Percentiles rank a stretch among this genome's conserved stretches.
phyloP scores from a whole-genome alignment of 139 green algal species.

The Chlorella sp. region DNA sequence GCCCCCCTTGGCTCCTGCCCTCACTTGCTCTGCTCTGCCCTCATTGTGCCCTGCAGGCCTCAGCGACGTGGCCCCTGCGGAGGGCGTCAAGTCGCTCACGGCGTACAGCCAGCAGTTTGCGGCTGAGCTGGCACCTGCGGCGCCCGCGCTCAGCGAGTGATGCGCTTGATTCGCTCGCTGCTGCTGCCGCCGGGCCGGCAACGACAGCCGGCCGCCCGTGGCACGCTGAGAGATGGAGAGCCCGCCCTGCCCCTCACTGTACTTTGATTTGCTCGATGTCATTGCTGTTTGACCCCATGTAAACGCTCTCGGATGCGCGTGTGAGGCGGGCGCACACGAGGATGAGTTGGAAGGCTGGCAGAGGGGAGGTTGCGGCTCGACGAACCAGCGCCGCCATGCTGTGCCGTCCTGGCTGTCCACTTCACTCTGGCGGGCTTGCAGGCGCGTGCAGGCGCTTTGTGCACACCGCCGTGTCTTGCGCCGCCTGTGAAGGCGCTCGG shows the following conservation, averaged over 20 bases:
- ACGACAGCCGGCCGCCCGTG: too few species aligned
- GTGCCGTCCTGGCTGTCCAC: too few species aligned
- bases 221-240: background rate
- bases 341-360: too few species aligned
- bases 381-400: too few species aligned
- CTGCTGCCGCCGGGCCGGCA: background rate
- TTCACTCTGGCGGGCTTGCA: too few species aligned
- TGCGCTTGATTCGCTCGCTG: background rate
- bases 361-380: too few species aligned
- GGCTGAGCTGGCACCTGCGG: background rate
- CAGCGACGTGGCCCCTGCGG: background rate
- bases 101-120: slow-evolving; percentile 41
- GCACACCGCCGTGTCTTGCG: too few species aligned
- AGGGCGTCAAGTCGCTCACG: slow-evolving; percentile 14
- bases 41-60: slow-evolving; percentile 16
- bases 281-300: background rate
- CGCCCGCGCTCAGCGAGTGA: slow-evolving; percentile 18
- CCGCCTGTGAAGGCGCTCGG: too few species aligned
- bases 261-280: background rate
- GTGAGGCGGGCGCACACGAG: too few species aligned
- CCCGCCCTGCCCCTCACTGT: background rate
- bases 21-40: too few species aligned
- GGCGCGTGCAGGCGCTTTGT: too few species aligned
- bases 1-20: too few species aligned
- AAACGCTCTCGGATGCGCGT: background rate